phyloP scores from a whole-genome alignment of 495 filamentous ascomycete genomes.

The Neurospora terricola region DNA sequence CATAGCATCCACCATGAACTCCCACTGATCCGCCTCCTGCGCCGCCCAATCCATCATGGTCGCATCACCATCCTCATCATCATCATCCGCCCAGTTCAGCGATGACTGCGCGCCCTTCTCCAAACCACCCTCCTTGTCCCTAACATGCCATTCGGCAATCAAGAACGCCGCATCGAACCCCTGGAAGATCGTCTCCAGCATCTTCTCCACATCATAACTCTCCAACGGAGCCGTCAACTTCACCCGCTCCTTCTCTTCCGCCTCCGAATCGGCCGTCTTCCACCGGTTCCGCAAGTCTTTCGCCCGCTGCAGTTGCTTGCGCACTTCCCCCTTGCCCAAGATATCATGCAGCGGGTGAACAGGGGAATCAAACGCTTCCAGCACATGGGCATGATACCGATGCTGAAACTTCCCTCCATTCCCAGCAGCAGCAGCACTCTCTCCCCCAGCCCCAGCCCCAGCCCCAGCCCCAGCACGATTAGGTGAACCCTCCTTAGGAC shows the following conservation, averaged over 20 bases:
- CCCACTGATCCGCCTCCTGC: slow-evolving; percentile 37
- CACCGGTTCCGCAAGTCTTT: slow-evolving; percentile 59
- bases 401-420: slow-evolving; percentile 21
- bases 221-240: slow-evolving; percentile 32
- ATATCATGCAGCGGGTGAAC: slow-evolving; percentile 40
- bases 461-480: not conserved
- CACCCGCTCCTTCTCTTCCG: not conserved
- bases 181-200: slow-evolving; percentile 34
- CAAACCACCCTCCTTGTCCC: slow-evolving; percentile 16
- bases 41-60: slow-evolving; percentile 6
- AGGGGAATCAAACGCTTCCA: slow-evolving; percentile 41
- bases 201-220: slow-evolving; percentile 46
- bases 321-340: slow-evolving; percentile 39
- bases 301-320: slow-evolving; percentile 40
- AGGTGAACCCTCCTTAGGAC: not conserved
- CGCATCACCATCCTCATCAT: slow-evolving; percentile 19
- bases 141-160: slow-evolving; percentile 20
- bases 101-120: not conserved
- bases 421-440: not conserved
- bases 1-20: slow-evolving; percentile 57
- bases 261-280: slow-evolving; percentile 46
- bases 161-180: slow-evolving; percentile 29
- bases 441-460: not conserved
- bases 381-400: slow-evolving; percentile 55
- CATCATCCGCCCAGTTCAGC: not conserved